phyloP scores from a whole-genome alignment of 352 stramenopile species.

The Elongisporangium senticosum region DNA sequence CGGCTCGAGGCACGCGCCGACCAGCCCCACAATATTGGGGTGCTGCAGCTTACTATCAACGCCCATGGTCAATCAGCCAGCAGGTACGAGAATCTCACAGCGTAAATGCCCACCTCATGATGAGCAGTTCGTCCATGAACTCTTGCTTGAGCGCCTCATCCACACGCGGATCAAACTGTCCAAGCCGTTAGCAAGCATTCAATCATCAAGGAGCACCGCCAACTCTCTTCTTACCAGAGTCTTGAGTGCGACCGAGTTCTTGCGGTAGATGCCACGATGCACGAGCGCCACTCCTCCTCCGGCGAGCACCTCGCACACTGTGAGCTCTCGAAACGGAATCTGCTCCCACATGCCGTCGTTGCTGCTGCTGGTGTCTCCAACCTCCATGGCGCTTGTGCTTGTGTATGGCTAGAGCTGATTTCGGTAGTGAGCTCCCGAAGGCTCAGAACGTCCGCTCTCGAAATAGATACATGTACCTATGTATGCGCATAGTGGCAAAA shows the following conservation, averaged over 20 bases:
- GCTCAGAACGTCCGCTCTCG: neutral
- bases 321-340: conserved; percentile 77
- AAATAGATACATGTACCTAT: neutral
- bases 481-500: neutral
- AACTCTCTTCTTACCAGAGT: conserved; percentile 68
- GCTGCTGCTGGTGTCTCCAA: neutral
- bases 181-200: neutral
- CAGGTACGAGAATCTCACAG: too few relatives aligned
- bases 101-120: conserved; percentile 87
- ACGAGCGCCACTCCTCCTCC: conserved; percentile 89
- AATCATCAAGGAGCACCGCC: neutral
- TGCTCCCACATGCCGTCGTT: conserved; percentile 42
- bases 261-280: conserved; percentile 72
- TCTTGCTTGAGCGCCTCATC: conserved; percentile 84
- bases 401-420: neutral
- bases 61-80: neutral
- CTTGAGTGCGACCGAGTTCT: conserved; percentile 79
- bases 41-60: conserved; percentile 49
- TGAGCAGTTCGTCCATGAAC: conserved; percentile 91
- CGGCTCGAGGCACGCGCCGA: conserved; percentile 67
- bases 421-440: neutral
- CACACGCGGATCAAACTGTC: conserved; percentile 80
- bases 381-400: neutral
- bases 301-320: conserved; percentile 78
- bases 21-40: conserved; percentile 68